A percentile compares a stretch with the other conserved stretches of the same genome.
These are phyloP conservation scores for Solanum neorickii DNA, from an alignment of 257 asterid species.

Conservation along the genomic window DNA sequence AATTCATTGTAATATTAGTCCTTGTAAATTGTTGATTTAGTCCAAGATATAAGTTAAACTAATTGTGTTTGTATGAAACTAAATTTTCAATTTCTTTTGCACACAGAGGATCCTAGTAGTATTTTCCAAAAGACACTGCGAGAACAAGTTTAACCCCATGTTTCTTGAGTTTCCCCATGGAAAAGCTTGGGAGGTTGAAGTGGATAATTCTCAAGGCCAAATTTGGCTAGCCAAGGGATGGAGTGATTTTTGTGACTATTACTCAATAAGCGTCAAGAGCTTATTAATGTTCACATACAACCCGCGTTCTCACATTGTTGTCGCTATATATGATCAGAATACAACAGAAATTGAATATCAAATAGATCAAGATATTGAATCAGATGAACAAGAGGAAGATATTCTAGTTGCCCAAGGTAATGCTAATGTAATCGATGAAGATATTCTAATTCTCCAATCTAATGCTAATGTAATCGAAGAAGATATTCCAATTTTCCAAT, in stretches of 20 bases:
- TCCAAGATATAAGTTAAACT: too few species aligned
- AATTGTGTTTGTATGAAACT: neutral
- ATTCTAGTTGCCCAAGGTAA: too few species aligned
- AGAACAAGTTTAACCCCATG: slow-evolving; percentile 1
- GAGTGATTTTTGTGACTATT: neutral
- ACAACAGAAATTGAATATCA: neutral
- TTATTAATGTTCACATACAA: neutral
- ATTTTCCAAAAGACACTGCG: slow-evolving; percentile 11
- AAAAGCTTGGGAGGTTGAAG: slow-evolving; percentile 7
- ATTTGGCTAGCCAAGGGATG: slow-evolving; percentile 20
- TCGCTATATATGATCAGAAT: neutral
- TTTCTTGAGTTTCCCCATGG: slow-evolving; percentile 21
- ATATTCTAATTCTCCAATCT: too few species aligned
- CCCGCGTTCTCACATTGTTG: neutral
- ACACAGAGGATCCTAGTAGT: slow-evolving; percentile 15
- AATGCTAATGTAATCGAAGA: too few species aligned
- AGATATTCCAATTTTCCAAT: too few species aligned
- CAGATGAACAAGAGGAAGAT: too few species aligned
- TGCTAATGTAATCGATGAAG: too few species aligned
- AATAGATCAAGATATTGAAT: too few species aligned
- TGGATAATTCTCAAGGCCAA: slow-evolving; percentile 4
- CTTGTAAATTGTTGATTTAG: too few species aligned
- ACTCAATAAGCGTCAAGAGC: neutral
- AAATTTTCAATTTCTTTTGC: neutral
- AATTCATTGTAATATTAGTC: too few species aligned